Percentiles rank a stretch among this genome's conserved stretches.
Conservation (phyloP, 2,329 filamentous ascomycete species). For the Fusarium tjaetaba region DNA sequence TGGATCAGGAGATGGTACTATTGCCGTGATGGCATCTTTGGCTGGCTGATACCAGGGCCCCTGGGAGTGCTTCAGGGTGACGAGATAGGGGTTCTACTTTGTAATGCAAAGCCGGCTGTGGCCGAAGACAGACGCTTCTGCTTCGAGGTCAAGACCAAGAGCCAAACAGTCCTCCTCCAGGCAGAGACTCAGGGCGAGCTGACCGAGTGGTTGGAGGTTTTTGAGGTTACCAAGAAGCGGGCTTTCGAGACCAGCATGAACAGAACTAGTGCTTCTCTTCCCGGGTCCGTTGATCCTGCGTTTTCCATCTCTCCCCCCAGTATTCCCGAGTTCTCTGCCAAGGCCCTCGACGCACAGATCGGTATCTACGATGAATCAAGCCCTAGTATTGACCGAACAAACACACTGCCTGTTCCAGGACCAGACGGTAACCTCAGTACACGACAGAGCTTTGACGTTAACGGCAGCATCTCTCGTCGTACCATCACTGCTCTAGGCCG, state of each 20-base stretch:
- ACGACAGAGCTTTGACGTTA: constrained; percentile 79
- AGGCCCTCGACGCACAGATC: constrained; percentile 73
- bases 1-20: constrained; percentile 97
- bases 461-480: constrained; percentile 58
- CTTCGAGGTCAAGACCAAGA: constrained; percentile 98
- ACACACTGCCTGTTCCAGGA: constrained; percentile 71
- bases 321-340: constrained; percentile 90
- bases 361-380: constrained; percentile 61
- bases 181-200: constrained; percentile 92
- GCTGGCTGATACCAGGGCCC: constrained; percentile 86
- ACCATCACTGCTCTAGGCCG: constrained; percentile 64
- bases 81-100: constrained; percentile 93
- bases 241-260: constrained; percentile 80
- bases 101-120: constrained; percentile 89
- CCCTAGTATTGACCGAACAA: constrained; percentile 64
- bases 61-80: constrained; percentile 95
- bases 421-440: constrained; percentile 63
- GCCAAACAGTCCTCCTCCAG: constrained; percentile 86
- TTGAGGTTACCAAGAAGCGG: constrained; percentile 92
- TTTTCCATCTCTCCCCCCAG: constrained; percentile 92
- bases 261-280: constrained; percentile 57
- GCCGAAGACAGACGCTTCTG: constrained; percentile 95
- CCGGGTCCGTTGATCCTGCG: constrained; percentile 72
- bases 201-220: constrained; percentile 93
- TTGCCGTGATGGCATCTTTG: constrained; percentile 94